phyloP scores from a whole-genome alignment of 208 protist species.

The Herpetomonas tarakana region DNA sequence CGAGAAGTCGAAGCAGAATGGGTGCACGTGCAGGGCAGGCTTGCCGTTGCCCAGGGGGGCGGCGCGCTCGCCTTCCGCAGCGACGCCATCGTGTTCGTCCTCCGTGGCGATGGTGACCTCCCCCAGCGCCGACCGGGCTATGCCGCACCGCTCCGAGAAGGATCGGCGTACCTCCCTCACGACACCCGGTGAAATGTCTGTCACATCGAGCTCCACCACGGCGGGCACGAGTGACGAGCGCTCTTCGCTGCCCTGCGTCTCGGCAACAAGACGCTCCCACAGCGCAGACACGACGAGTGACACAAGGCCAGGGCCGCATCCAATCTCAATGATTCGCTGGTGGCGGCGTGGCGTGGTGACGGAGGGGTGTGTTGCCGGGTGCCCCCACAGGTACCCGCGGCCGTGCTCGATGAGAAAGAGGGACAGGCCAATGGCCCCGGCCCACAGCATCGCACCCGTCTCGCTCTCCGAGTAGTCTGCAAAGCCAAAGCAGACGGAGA shows the following conservation, averaged over 20 bases:
- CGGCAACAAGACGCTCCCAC: background rate
- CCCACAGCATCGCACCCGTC: conserved; percentile 54
- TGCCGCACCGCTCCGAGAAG: conserved; percentile 15
- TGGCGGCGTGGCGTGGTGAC: background rate
- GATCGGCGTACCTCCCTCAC: conserved; percentile 27
- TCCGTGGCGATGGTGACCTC: no score
- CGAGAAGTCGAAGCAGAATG: conserved; percentile 36
- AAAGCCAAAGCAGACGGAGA: conserved; percentile 49
- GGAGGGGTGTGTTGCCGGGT: background rate
- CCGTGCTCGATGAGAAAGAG: conserved; percentile 35
- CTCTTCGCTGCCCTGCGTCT: background rate
- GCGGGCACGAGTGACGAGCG: background rate
- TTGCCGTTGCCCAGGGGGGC: background rate
- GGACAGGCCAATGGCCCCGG: conserved; percentile 49
- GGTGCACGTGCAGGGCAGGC: background rate
- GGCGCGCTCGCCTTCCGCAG: background rate
- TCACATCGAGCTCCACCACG: conserved; percentile 30
- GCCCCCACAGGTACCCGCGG: conserved; percentile 4
- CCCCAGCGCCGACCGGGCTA: no score
- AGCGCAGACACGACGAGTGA: conserved; percentile 31
- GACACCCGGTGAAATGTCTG: conserved; percentile 38
- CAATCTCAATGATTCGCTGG: conserved; percentile 41
- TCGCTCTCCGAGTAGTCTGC: conserved; percentile 48
- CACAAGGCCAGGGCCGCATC: conserved; percentile 46
- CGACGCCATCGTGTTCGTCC: no score